Evolutionary conservation across 2,329 filamentous ascomycete species (phyloP), one percentile per base, ranked within the genome.

Genomic region (Aspergillus tamarii): DNA sequence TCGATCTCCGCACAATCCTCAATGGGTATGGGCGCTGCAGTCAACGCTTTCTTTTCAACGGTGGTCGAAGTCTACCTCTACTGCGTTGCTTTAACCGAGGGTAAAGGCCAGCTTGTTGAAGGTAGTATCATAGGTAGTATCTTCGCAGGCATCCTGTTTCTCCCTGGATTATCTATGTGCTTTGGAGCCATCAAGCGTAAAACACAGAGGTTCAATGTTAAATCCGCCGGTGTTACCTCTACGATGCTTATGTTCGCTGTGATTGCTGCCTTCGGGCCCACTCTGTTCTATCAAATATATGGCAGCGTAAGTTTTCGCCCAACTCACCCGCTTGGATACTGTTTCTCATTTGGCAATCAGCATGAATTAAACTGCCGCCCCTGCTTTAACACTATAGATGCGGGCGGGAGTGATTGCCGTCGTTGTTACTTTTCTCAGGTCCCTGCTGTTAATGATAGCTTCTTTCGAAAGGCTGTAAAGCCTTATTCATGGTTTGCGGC

Each of bases 1-100:
- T 99, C 95, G 59, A 99, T 99, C 71, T 99, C 95, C 11, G 95
- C 95, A 1, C 95, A 99, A 77, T 98, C 94, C 1, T 97, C 94
- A 6, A 99, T 99, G 95, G 95, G 95, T 30, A 85, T 99, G 10
- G 95, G 95, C 75, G 95, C 95, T 32, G 96, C 94, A 36, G 92
- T 98, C 82, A 99, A 99, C 72, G 95, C 95, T 54, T 96, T 99
- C 78, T 99, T 99, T 82, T 97, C 94, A 14, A 99, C 95, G 1
- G 85, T 99, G 26, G 95, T 99, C 11, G 95, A 99, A 76, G 96
- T 99, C 1, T 99, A 96, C 78, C 87, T 99, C 26, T 99, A 99
- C 80, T 98, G 95, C 75, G 89, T 98, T 60, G 95, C 95, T 19
- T 85, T 99, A 52, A 92, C 89, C 26, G 90, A 99, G 77, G 95